phyloP scores from a whole-genome alignment of 306 rosid genomes.

The Gynostemma pentaphyllum region DNA sequence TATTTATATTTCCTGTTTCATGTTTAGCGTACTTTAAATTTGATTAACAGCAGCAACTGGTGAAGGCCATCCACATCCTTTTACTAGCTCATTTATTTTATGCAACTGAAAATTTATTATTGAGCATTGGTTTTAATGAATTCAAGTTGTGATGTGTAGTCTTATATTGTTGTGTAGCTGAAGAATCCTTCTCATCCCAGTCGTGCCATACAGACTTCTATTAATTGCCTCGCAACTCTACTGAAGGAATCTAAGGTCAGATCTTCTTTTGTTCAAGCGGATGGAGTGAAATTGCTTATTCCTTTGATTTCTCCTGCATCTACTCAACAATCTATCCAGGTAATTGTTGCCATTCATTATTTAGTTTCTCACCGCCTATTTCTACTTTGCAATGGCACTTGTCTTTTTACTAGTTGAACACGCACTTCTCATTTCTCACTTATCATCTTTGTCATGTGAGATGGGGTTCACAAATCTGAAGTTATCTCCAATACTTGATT shows the following conservation, averaged over 20 bases:
- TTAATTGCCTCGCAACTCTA: slow-evolving; percentile 73
- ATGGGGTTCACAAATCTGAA: background rate
- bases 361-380: background rate
- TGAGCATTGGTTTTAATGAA: background rate
- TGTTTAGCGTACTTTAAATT: background rate
- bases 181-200: slow-evolving; percentile 86
- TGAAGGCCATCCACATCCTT: background rate
- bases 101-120: background rate
- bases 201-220: slow-evolving; percentile 66
- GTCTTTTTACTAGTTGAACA: background rate
- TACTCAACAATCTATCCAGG: slow-evolving; percentile 96
- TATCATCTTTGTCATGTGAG: background rate
- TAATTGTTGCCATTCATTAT: slow-evolving; percentile 15
- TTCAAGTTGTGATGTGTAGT: background rate
- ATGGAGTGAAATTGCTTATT: slow-evolving; percentile 85
- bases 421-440: background rate
- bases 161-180: slow-evolving; percentile 36
- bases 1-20: background rate
- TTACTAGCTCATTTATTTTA: background rate
- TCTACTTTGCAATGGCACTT: background rate
- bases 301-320: slow-evolving; percentile 93
- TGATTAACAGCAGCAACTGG: background rate
- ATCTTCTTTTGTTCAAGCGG: slow-evolving; percentile 76
- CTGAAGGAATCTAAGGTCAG: slow-evolving; percentile 89
- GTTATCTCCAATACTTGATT: background rate